Evolutionary conservation across 805 yeast species (phyloP).

Genomic region (Candida ulmi): DNA sequence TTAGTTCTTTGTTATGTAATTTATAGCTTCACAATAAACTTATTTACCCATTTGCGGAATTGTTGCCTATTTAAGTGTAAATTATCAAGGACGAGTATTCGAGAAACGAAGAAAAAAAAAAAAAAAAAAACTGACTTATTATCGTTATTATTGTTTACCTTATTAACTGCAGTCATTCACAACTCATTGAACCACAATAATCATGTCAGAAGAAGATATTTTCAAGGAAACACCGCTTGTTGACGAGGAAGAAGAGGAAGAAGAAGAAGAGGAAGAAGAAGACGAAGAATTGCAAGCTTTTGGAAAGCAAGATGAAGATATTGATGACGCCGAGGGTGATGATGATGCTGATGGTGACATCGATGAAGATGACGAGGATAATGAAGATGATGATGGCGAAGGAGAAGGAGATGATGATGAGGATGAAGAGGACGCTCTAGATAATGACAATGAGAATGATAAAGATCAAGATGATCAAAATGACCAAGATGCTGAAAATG

Average conservation of each 20-base stretch:
- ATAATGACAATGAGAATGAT: conserved; percentile 5
- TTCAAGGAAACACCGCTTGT: conserved; percentile 18
- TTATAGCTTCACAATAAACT: no score
- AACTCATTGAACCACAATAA: neutral
- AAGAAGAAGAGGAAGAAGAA: conserved; percentile 24
- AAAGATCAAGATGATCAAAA: neutral
- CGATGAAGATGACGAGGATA: conserved; percentile 24
- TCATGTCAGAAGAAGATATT: conserved; percentile 16
- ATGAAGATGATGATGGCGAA: conserved; percentile 24
- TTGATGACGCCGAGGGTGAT: conserved; percentile 9
- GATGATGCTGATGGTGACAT: conserved; percentile 9
- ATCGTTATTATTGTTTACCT: no score
- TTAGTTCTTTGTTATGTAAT: no score
- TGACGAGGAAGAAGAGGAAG: conserved; percentile 24
- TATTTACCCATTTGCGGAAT: no score
- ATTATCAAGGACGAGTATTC: no score
- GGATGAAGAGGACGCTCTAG: conserved; percentile 7
- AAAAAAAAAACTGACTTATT: no score
- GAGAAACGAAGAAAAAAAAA: neutral
- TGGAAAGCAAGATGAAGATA: conserved; percentile 21
- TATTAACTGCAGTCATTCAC: neutral
- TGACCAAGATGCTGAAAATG: conserved; percentile 1
- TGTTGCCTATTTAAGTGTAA: no score
- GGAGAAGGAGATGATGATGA: conserved; percentile 17
- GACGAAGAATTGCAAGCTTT: conserved; percentile 25